phyloP scores from a whole-genome alignment of 805 yeast genomes.

The Candida boleticola region DNA sequence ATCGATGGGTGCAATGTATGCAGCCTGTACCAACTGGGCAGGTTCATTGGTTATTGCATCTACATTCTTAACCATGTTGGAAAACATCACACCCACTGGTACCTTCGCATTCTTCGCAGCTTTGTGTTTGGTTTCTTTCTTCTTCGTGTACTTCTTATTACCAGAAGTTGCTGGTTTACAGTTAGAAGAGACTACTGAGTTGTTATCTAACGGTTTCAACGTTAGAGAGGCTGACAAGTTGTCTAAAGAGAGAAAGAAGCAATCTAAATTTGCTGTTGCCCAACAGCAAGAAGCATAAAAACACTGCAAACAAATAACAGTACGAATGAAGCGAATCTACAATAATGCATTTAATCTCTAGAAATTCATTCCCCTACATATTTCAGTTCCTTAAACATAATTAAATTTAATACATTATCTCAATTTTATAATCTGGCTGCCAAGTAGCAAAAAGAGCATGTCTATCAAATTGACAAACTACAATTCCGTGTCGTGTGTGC shows the following conservation, averaged over 20 bases:
- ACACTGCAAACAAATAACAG: too few relatives aligned
- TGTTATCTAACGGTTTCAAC: slow-evolving; percentile 82
- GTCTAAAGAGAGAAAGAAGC: slow-evolving; percentile 33
- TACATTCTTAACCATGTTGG: slow-evolving; percentile 90
- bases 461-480: too few relatives aligned
- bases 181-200: slow-evolving; percentile 84
- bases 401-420: too few relatives aligned
- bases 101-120: slow-evolving; percentile 91
- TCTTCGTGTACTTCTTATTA: slow-evolving; percentile 78
- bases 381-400: too few relatives aligned
- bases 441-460: too few relatives aligned
- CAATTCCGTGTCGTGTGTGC: slow-evolving; percentile 1
- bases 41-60: slow-evolving; percentile 90
- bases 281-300: too few relatives aligned
- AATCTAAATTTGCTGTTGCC: slow-evolving; percentile 16
- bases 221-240: slow-evolving; percentile 52
- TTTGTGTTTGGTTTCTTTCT: slow-evolving; percentile 65
- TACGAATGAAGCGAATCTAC: too few relatives aligned
- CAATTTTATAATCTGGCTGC: too few relatives aligned
- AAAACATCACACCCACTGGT: slow-evolving; percentile 91
- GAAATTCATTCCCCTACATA: too few relatives aligned
- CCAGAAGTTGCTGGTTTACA: slow-evolving; percentile 92
- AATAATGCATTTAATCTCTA: too few relatives aligned
- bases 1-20: slow-evolving; percentile 86
- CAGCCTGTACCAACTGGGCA: slow-evolving; percentile 93